These are phyloP conservation scores for Centella asiatica DNA, from an alignment of 129 eudicot species.

Conservation along the genomic window DNA sequence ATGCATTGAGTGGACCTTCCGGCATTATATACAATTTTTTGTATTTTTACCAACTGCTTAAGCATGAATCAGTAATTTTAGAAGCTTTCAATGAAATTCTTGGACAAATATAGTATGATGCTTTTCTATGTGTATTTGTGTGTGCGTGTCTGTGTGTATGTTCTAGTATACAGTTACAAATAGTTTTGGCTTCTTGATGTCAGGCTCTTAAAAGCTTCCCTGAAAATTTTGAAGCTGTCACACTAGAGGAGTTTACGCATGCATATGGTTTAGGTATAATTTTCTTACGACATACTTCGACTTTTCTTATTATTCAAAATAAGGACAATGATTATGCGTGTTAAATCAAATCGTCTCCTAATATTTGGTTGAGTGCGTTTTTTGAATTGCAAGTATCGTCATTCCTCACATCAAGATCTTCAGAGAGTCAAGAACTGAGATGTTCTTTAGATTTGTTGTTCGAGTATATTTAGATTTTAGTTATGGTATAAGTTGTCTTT, in stretches of 20 bases:
- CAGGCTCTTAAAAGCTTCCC: slow-evolving; percentile 52
- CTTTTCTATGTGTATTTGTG: neutral
- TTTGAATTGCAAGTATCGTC: neutral
- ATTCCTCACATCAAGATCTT: neutral
- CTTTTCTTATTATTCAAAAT: neutral
- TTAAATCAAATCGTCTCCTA: neutral
- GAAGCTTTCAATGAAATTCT: neutral
- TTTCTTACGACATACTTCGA: neutral
- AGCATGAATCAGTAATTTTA: too few relatives aligned
- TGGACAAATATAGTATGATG: neutral
- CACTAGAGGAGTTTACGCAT: slow-evolving; percentile 45
- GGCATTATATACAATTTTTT: too few relatives aligned
- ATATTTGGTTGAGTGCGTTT: neutral
- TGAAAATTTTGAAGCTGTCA: slow-evolving; percentile 35
- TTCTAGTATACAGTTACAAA: slow-evolving; percentile 9
- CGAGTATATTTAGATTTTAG: neutral
- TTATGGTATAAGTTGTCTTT: neutral
- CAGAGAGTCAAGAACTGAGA: neutral
- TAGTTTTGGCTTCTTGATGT: slow-evolving; percentile 12
- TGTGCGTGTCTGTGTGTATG: too few relatives aligned
- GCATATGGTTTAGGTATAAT: slow-evolving; percentile 62
- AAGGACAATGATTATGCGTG: neutral
- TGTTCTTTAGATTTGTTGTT: neutral
- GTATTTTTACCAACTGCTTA: too few relatives aligned
- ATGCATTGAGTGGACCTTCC: too few relatives aligned